Base-by-base conservation (phyloP, 768 basidiomycete genomes). In the Leccinellum rugosiceps region DNA sequence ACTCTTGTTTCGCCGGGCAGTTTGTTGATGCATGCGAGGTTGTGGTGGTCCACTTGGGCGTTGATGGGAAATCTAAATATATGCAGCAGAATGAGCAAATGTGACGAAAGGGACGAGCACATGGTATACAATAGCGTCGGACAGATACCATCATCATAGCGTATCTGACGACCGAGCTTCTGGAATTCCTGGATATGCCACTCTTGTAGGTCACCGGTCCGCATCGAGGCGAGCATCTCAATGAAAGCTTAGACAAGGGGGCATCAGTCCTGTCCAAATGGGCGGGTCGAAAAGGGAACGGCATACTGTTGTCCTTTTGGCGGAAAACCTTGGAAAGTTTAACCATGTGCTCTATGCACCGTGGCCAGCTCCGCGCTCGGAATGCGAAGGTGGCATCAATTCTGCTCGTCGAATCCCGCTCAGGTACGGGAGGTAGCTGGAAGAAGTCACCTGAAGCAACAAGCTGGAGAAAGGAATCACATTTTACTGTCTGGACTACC, bases 221-320 rank as follows among this genome's bases (percentile, higher is more conserved):
- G 85, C 94, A 98, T 98, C 65, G 97, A 94, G 68, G 98, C 98
- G 49, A 98, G 78, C 92, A 98, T 98, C 65, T 93, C 81, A 46
- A 99, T 83, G 66, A 99, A 98, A 47, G 80, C 94, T 94, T 94
- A 65, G 8, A 30, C 8, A 13, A 43, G 15, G 15, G 15, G 9
- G 15, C 14, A 19, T 62, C 23, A 46, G 26, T 43, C 28, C n/a
- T 35, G 38, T 41, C 17, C n/a, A 45, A 17, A 51, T 13, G 11
- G 11, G 14, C 19, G 11, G 30, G 6, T 52, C 2, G 5, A 3
- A 28, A 31, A 15, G 11, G 32, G 50, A 26, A 58, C 8, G 4
- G 46, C 63, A 31, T 57, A 82, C 83, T 69, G 47, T 79, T 74
- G 63, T 90, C 86, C 47, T 76, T 86, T 68, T 92, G 89, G 55